Conservation (phyloP, 495 filamentous ascomycete genomes). For the Penicillium maclennaniae region DNA sequence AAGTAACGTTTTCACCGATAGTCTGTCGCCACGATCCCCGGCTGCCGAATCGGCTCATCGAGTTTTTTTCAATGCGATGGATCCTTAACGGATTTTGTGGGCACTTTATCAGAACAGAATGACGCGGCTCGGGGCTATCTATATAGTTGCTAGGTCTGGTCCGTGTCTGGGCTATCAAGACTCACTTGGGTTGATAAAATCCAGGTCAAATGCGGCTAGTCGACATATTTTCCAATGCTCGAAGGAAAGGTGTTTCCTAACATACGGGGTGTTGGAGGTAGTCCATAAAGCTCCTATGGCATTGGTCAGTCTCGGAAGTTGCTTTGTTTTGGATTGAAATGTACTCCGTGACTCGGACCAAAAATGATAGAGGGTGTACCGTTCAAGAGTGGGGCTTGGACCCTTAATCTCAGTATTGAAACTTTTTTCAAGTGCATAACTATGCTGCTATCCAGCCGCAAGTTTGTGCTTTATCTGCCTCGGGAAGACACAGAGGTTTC, state of each 20-base stretch:
- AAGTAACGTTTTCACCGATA: slow-evolving; percentile 3
- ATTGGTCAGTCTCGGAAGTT: not conserved
- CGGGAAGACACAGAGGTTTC: too few relatives aligned
- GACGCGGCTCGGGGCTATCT: not conserved
- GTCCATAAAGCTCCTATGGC: not conserved
- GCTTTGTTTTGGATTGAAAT: not conserved
- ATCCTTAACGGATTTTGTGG: not conserved
- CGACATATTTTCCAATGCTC: not conserved
- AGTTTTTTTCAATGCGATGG: not conserved
- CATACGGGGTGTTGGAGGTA: not conserved
- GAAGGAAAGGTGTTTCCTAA: not conserved
- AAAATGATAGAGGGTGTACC: not conserved
- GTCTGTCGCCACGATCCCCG: not conserved
- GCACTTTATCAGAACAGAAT: not conserved
- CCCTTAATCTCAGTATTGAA: not conserved
- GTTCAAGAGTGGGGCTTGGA: not conserved
- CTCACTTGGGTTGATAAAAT: not conserved
- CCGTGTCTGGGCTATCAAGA: not conserved
- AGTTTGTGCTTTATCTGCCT: too few relatives aligned
- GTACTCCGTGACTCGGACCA: not conserved
- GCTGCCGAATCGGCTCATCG: not conserved
- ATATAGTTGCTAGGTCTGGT: not conserved
- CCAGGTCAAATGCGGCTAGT: not conserved
- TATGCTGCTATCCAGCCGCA: not conserved
- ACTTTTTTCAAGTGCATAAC: not conserved